These are phyloP conservation scores for Epichloe brachyelytri DNA, from an alignment of 2,329 filamentous ascomycete species.

Conservation along the genomic window DNA sequence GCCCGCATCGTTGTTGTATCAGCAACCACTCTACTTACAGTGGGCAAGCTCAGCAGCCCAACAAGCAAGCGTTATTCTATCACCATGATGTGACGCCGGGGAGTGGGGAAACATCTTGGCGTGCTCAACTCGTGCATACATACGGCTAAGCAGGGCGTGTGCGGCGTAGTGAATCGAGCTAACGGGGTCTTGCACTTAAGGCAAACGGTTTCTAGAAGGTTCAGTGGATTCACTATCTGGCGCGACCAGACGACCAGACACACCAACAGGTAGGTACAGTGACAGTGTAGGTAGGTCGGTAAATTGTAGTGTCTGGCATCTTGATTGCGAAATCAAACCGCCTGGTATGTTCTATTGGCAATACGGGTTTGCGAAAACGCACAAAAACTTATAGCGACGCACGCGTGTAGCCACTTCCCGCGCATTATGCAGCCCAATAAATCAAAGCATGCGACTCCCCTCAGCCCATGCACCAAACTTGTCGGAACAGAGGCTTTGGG, in stretches of 20 bases:
- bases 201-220: conserved; percentile 29
- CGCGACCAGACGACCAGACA: no score
- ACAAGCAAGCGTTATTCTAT: not conserved
- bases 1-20: conserved; percentile 5
- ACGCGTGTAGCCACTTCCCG: no score
- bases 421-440: not conserved
- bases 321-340: no score
- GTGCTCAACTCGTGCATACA: conserved; percentile 1
- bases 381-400: no score
- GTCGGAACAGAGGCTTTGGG: no score
- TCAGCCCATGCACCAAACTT: no score
- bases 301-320: no score
- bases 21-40: conserved; percentile 4
- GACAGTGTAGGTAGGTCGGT: no score
- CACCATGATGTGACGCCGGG: conserved; percentile 1
- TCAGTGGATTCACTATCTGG: conserved; percentile 22
- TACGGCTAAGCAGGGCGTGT: not conserved
- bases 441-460: not conserved
- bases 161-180: not conserved
- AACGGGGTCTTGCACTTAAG: conserved; percentile 23
- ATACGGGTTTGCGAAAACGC: no score
- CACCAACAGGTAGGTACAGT: no score
- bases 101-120: not conserved
- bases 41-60: not conserved
- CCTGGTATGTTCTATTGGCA: no score